Conservation (phyloP, 805 yeast species). For the Nakazawaea anatomiae region DNA sequence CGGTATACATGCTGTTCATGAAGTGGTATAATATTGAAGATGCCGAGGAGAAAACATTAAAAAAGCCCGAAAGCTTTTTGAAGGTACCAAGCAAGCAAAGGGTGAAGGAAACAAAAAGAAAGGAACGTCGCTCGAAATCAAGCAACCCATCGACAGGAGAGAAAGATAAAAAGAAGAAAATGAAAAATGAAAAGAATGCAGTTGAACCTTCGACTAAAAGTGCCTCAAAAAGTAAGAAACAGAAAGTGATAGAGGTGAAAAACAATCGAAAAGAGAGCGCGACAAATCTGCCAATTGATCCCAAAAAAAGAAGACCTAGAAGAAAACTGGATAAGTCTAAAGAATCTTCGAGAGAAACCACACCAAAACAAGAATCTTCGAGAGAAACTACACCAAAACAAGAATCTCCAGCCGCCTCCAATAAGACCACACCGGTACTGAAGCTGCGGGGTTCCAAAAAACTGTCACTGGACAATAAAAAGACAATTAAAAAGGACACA, state of each 20-base stretch:
- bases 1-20: constrained; percentile 17
- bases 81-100: not conserved
- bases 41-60: constrained; percentile 1
- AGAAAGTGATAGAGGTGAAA: not conserved
- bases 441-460: not conserved
- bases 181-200: not conserved
- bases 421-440: not conserved
- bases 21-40: constrained; percentile 16
- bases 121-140: not conserved
- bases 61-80: constrained; percentile 14
- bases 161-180: constrained; percentile 5
- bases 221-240: not conserved
- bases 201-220: not conserved
- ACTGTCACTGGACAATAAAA: constrained; percentile 4
- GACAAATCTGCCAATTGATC: not conserved
- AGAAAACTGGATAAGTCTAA: not conserved
- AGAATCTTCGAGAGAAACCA: not conserved
- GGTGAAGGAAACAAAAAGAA: constrained; percentile 2
- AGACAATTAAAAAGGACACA: constrained; percentile 9
- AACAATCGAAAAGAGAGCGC: not conserved
- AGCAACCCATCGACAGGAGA: not conserved
- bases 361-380: not conserved
- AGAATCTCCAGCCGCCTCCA: not conserved
- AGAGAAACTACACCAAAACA: not conserved
- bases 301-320: constrained; percentile 7